Conservation (phyloP, 192 early-diverging fungal genomes). For the Podila epicladia region DNA sequence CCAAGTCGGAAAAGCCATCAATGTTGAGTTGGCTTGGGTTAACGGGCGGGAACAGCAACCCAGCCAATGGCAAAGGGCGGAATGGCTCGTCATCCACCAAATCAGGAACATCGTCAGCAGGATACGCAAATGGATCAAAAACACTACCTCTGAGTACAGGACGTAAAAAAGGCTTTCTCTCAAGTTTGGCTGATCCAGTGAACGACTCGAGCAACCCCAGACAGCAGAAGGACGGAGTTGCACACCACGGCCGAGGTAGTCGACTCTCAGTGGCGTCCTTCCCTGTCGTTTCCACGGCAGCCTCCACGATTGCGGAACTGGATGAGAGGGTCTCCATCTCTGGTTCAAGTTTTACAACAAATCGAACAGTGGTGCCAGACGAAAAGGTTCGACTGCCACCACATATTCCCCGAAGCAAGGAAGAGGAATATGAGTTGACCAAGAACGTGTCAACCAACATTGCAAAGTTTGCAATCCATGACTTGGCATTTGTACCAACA, state of each 20-base stretch:
- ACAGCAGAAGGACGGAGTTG: conserved; percentile 17
- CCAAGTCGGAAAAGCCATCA: conserved; percentile 34
- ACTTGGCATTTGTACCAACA: conserved; percentile 18
- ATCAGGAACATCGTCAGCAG: neutral
- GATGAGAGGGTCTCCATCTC: conserved; percentile 20
- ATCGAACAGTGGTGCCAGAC: conserved; percentile 1
- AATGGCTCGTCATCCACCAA: neutral
- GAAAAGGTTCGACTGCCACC: conserved; percentile 22
- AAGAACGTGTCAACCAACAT: conserved; percentile 49
- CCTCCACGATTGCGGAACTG: conserved; percentile 1
- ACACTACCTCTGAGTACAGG: conserved; percentile 32
- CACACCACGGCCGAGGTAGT: conserved; percentile 23
- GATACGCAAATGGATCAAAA: conserved; percentile 28
- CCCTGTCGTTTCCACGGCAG: neutral
- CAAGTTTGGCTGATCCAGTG: conserved; percentile 17
- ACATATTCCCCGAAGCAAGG: conserved; percentile 25
- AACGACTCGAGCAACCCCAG: conserved; percentile 7
- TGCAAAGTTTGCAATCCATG: conserved; percentile 37
- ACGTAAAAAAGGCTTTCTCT: conserved; percentile 34
- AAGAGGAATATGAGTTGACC: conserved; percentile 42
- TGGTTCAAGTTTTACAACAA: neutral
- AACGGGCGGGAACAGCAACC: conserved; percentile 7
- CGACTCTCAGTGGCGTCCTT: conserved; percentile 29
- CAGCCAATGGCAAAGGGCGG: neutral
- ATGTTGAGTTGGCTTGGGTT: conserved; percentile 46